Evolutionary conservation across 2,329 filamentous ascomycete genomes (phyloP).

Genomic region (Aquanectria penicillioides): DNA sequence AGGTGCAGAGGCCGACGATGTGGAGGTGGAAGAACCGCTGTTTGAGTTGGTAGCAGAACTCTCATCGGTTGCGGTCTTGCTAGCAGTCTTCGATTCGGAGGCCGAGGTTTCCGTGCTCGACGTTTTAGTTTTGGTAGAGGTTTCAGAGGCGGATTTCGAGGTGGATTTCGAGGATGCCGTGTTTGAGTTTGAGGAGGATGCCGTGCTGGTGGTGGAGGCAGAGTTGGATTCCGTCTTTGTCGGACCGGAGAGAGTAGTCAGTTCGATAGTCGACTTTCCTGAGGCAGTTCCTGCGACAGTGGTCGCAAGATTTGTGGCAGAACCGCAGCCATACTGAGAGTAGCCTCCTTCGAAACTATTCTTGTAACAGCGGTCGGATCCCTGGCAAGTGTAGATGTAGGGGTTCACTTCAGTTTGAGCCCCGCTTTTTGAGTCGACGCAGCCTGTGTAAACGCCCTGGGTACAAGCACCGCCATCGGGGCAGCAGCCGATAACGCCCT

Average conservation of each 20-base stretch:
- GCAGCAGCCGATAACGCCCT: constrained; percentile 65
- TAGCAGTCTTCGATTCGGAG: constrained; percentile 26
- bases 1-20: constrained; percentile 41
- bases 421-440: constrained; percentile 62
- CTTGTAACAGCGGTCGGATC: constrained; percentile 62
- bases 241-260: constrained; percentile 52
- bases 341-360: constrained; percentile 66
- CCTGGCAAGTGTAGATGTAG: constrained; percentile 66
- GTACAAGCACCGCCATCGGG: constrained; percentile 62
- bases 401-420: constrained; percentile 63
- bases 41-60: constrained; percentile 32
- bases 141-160: background rate
- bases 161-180: constrained; percentile 13
- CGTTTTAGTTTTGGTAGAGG: constrained; percentile 14
- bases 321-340: constrained; percentile 67
- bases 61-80: constrained; percentile 31
- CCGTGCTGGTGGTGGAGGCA: too few relatives aligned
- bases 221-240: constrained; percentile 53
- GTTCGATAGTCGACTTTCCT: constrained; percentile 48
- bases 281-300: constrained; percentile 59
- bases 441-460: constrained; percentile 66
- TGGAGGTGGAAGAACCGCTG: constrained; percentile 27
- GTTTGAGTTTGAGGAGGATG: constrained; percentile 45
- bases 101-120: too few relatives aligned
- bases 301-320: constrained; percentile 57